phyloP scores from a whole-genome alignment of 495 filamentous ascomycete genomes.

The Neurospora sp. region DNA sequence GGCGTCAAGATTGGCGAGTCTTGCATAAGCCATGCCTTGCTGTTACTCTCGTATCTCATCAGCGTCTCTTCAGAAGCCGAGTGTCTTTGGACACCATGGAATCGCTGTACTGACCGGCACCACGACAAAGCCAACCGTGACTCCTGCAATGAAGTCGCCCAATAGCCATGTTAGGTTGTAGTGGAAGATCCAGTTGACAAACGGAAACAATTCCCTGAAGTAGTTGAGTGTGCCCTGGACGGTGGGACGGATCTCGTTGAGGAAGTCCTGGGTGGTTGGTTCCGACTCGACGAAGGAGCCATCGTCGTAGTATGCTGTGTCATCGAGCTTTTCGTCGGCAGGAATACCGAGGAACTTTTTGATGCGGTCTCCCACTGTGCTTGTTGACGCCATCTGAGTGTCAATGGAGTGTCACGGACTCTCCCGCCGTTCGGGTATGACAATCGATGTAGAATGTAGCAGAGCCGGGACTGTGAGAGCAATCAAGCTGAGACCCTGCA shows the following conservation, averaged over 20 bases:
- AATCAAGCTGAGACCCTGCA: background rate
- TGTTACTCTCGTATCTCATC: slow-evolving; percentile 44
- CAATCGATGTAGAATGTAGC: background rate
- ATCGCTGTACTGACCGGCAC: slow-evolving; percentile 6
- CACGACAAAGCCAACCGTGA: slow-evolving; percentile 24
- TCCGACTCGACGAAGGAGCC: slow-evolving; percentile 73
- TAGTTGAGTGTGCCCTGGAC: slow-evolving; percentile 43
- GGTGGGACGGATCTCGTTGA: slow-evolving; percentile 48
- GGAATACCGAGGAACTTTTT: slow-evolving; percentile 22
- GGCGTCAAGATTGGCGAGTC: slow-evolving; percentile 44
- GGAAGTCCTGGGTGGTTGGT: slow-evolving; percentile 59
- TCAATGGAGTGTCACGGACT: background rate
- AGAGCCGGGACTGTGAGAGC: background rate
- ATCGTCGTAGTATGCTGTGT: slow-evolving; percentile 12
- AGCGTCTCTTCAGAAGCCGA: slow-evolving; percentile 18
- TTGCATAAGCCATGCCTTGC: slow-evolving; percentile 57
- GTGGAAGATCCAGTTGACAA: slow-evolving; percentile 40
- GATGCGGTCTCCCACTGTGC: slow-evolving; percentile 12
- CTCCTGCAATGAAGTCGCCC: slow-evolving; percentile 36
- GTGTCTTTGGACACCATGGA: background rate
- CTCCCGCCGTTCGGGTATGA: background rate
- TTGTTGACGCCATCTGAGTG: slow-evolving; percentile 7
- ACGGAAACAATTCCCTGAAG: slow-evolving; percentile 36
- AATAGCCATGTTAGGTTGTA: slow-evolving; percentile 43
- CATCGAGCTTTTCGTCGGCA: slow-evolving; percentile 12